phyloP scores from a whole-genome alignment of 1,139 yeast genomes.

The Suhomyces panamericanus region DNA sequence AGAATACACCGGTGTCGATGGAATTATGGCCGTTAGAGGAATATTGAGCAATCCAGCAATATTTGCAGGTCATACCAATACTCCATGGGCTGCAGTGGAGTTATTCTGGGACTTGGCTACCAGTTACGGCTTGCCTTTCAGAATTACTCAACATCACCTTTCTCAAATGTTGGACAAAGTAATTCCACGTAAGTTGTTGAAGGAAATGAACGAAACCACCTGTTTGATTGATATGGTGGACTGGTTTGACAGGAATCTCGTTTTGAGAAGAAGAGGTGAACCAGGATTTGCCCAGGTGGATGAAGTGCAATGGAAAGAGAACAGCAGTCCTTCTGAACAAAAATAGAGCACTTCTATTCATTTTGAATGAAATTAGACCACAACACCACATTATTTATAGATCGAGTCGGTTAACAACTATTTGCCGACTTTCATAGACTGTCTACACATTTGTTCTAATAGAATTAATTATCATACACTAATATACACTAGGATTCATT shows the following conservation, averaged over 20 bases:
- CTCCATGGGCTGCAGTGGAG: slow-evolving; percentile 94
- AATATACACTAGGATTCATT: slow-evolving; percentile 9
- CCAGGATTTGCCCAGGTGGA: slow-evolving; percentile 62
- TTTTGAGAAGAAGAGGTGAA: slow-evolving; percentile 65
- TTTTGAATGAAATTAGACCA: too few species aligned
- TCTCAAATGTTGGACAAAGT: slow-evolving; percentile 77
- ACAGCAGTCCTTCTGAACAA: slow-evolving; percentile 23
- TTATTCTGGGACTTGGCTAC: slow-evolving; percentile 76
- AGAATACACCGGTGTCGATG: slow-evolving; percentile 73
- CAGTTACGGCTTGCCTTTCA: slow-evolving; percentile 79
- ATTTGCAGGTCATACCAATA: slow-evolving; percentile 66
- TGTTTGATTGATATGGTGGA: slow-evolving; percentile 67
- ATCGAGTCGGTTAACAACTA: too few species aligned
- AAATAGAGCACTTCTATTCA: neutral
- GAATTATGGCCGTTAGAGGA: slow-evolving; percentile 96
- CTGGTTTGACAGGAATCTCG: slow-evolving; percentile 76
- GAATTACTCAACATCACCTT: slow-evolving; percentile 83
- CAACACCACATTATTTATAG: too few species aligned
- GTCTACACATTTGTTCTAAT: neutral
- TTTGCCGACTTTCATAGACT: too few species aligned
- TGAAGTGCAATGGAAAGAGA: slow-evolving; percentile 54
- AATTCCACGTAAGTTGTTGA: slow-evolving; percentile 54
- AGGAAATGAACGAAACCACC: slow-evolving; percentile 62
- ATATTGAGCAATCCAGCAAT: slow-evolving; percentile 81
- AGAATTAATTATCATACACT: slow-evolving; percentile 2